Percentiles rank a stretch among this genome's conserved stretches.
phyloP scores from a whole-genome alignment of 805 yeast genomes.

The Yamadazyma takamatsuzukensis region DNA sequence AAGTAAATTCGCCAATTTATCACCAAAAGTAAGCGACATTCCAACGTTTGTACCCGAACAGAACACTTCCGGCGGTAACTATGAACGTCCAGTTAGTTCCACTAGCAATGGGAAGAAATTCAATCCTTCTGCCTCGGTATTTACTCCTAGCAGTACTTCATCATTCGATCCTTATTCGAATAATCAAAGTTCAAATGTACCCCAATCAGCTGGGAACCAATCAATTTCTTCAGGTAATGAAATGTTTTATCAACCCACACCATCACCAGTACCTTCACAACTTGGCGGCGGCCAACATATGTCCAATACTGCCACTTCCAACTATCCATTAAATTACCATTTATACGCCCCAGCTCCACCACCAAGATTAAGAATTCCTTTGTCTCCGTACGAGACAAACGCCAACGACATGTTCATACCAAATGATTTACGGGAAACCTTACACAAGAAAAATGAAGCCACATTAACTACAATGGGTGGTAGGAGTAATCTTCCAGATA shows the following conservation, averaged over 20 bases:
- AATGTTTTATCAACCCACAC: constrained; percentile 13
- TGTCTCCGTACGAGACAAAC: constrained; percentile 69
- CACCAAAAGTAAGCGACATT: constrained; percentile 46
- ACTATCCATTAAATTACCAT: constrained; percentile 71
- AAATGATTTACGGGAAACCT: constrained; percentile 62
- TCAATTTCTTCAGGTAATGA: constrained; percentile 11
- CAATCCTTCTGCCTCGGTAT: constrained; percentile 37
- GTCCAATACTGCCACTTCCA: constrained; percentile 9
- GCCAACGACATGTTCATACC: constrained; percentile 70
- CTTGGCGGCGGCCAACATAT: background rate
- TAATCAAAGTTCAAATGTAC: constrained; percentile 1
- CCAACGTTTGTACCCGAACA: constrained; percentile 51
- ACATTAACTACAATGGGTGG: constrained; percentile 64
- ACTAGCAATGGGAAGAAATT: constrained; percentile 19
- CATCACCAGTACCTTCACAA: background rate
- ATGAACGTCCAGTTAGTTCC: constrained; percentile 2
- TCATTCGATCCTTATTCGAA: constrained; percentile 3
- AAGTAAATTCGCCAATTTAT: constrained; percentile 40
- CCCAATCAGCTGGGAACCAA: constrained; percentile 6
- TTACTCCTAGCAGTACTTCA: constrained; percentile 36
- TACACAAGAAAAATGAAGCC: constrained; percentile 76
- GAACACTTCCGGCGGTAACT: constrained; percentile 7
- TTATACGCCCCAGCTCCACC: constrained; percentile 88
- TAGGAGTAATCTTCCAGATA: constrained; percentile 49
- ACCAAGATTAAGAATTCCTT: constrained; percentile 57